Conservation (phyloP, 305 asterid genomes). For the Solanum hybrid region DNA sequence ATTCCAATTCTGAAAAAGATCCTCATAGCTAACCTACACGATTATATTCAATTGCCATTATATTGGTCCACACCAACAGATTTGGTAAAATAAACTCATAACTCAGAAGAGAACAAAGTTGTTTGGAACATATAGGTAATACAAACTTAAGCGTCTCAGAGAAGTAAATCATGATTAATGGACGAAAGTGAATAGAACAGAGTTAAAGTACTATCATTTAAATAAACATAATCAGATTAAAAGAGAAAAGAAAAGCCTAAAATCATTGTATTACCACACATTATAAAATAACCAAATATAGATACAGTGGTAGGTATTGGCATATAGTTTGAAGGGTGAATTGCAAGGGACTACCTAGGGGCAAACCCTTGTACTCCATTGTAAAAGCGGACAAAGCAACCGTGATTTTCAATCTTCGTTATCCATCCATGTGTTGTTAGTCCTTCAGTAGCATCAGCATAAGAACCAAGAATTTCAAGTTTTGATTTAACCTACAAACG, state of each 20-base stretch:
- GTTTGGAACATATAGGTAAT: background rate
- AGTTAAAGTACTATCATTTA: background rate
- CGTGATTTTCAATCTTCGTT: constrained; percentile 83
- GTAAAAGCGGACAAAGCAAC: constrained; percentile 96
- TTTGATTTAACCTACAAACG: constrained; percentile 76
- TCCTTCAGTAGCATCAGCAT: constrained; percentile 81
- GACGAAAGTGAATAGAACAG: background rate
- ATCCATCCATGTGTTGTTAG: constrained; percentile 95
- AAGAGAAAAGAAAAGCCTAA: background rate
- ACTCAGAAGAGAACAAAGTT: background rate
- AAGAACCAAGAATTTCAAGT: constrained; percentile 65
- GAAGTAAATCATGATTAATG: background rate
- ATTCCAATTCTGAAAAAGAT: background rate
- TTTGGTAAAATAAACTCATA: background rate
- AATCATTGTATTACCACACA: background rate
- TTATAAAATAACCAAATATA: background rate
- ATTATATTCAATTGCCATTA: background rate
- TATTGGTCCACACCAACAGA: background rate
- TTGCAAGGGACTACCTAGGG: constrained; percentile 48
- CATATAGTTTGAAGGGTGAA: background rate
- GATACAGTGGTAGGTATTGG: background rate
- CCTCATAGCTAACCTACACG: background rate
- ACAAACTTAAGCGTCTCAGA: background rate
- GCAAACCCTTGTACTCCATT: constrained; percentile 97
- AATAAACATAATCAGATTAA: background rate